Evolutionary conservation across 1,139 yeast species (phyloP), one percentile per base, ranked within the genome.

Genomic region (Kodamaea ohmeri): DNA sequence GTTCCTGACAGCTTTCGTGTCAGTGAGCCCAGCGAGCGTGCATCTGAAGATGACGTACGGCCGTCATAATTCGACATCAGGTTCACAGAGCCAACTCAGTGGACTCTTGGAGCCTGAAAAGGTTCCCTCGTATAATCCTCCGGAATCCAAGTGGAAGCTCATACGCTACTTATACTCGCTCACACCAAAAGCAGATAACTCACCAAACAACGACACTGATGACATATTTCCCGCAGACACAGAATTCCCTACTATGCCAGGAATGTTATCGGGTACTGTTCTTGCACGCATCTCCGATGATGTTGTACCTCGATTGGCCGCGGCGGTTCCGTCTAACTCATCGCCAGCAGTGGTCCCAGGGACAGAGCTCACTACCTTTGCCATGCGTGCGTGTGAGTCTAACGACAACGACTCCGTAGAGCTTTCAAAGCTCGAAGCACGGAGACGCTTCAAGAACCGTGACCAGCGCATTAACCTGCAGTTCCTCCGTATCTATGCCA

Each of bases 401-500:
- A 6, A 9, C 25, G 34, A 31, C 19, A 31, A 8, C 26, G 29
- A 25, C 12, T 37, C 32, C 14, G 12, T 26, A 11, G 46, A 45
- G 17, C 31, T 40, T 22, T 32, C 33, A 15, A 35, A 36, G 28
- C 28, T 40, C 4, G 45, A 37, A 22, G 35, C 47, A 7, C 33
- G 40, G 25, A 34, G 39, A 8, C 37, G 53, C 2, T 60, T 57
- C 45, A 65, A 59, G 40, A 59, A 65, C 32, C 56, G 81, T 43
- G 79, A 75, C 42, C 67, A 63, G 30, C 57, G 82, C 29, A 58
- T 73, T 20, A 76, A 75, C 46, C 52, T 75, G 20, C 51, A 55
- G 6, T 76, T 75, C 39, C 58, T 76, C 22, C 55, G 70, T 28
- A 53, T 71, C 25, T 76, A 75, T 46, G 75, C 81, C 4, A 55